These are phyloP conservation scores for Penicillium sp. DNA, from an alignment of 2,329 filamentous ascomycete genomes.

Conservation along the genomic window DNA sequence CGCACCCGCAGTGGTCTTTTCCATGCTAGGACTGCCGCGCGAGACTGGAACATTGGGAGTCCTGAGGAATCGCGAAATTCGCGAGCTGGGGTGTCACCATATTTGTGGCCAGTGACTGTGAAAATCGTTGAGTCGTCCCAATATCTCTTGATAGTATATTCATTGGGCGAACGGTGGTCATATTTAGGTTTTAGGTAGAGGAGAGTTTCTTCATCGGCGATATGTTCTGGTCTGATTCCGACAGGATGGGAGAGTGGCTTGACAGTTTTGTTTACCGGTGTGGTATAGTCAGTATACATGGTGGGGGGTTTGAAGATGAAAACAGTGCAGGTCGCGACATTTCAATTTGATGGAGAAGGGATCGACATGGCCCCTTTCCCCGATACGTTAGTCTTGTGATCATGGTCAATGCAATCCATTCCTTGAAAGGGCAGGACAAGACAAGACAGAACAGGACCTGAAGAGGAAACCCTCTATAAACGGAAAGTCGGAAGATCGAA, in stretches of 20 bases:
- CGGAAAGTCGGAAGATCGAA: background rate
- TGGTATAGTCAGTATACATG: background rate
- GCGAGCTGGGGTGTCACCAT: no score
- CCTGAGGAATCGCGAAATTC: no score
- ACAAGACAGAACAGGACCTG: no score
- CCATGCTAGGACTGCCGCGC: no score
- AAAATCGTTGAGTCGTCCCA: no score
- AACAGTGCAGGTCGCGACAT: background rate
- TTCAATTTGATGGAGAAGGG: no score
- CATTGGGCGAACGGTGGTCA: constrained; percentile 3
- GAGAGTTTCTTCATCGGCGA: constrained; percentile 22
- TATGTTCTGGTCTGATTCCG: constrained; percentile 26
- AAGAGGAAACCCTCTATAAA: background rate
- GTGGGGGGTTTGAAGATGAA: background rate
- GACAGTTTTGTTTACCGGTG: background rate
- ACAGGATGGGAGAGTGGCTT: constrained; percentile 11
- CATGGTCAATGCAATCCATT: background rate
- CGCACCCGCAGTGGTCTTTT: constrained; percentile 9
- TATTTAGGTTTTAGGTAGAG: constrained; percentile 25
- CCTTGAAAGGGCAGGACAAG: background rate
- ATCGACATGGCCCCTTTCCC: no score
- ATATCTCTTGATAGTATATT: no score
- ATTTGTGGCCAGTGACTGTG: no score
- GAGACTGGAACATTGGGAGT: no score
- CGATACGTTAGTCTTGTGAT: background rate